Evolutionary conservation across 2,329 filamentous ascomycete species (phyloP).

Genomic region (Penicillium sumatraense): DNA sequence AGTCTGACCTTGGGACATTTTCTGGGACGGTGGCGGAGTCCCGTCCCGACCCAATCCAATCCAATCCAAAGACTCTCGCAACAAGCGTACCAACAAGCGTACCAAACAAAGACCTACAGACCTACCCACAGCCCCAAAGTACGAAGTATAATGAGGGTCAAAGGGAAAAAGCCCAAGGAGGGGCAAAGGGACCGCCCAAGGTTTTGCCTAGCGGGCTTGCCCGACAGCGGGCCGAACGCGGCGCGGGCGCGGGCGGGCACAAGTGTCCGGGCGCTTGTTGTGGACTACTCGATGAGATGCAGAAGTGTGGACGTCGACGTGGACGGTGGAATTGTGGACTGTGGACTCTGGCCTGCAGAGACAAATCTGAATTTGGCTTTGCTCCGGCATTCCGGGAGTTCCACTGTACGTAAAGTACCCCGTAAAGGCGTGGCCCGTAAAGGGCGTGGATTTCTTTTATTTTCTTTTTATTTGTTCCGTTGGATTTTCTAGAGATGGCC

Average conservation of each 20-base stretch:
- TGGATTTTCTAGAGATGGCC: neutral
- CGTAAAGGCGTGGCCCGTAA: too few relatives aligned
- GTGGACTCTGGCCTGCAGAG: neutral
- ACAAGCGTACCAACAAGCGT: too few relatives aligned
- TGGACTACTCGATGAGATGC: neutral
- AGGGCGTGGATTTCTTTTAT: neutral
- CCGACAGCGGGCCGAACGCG: slow-evolving; percentile 33
- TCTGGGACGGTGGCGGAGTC: slow-evolving; percentile 17
- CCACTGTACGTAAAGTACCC: neutral
- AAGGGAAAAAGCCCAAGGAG: neutral
- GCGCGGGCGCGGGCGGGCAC: slow-evolving; percentile 25
- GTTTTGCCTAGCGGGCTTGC: slow-evolving; percentile 32
- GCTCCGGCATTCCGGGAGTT: neutral
- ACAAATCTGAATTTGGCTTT: neutral
- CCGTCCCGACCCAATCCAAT: slow-evolving; percentile 17
- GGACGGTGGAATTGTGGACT: neutral
- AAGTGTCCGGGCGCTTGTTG: slow-evolving; percentile 14
- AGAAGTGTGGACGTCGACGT: slow-evolving; percentile 5
- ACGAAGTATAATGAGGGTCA: too few relatives aligned
- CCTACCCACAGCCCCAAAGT: neutral
- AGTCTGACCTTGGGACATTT: neutral
- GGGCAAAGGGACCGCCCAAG: slow-evolving; percentile 9
- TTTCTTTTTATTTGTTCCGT: neutral
- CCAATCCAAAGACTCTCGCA: too few relatives aligned
- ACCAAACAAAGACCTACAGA: slow-evolving; percentile 1